phyloP scores from a whole-genome alignment of 1,139 yeast genomes.

The Kluyveromyces sp. region DNA sequence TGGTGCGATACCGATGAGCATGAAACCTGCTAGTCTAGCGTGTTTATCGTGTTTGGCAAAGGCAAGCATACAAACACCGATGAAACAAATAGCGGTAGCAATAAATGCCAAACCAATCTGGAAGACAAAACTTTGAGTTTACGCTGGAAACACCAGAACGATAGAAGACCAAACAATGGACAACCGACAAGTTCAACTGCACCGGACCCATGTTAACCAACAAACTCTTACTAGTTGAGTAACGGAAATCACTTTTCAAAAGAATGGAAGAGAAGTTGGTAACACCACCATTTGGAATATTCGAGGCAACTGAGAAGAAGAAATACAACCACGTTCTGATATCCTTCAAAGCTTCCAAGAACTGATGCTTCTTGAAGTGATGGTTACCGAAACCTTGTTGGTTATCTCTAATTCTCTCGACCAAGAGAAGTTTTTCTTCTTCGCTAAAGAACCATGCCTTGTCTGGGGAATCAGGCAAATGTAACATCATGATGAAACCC shows the following conservation, averaged over 20 bases:
- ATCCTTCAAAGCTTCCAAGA: conserved; percentile 37
- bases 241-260: conserved; percentile 31
- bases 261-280: conserved; percentile 26
- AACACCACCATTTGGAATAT: conserved; percentile 21
- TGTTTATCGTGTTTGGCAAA: conserved; percentile 31
- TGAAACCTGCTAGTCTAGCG: conserved; percentile 38
- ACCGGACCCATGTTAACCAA: conserved; percentile 31
- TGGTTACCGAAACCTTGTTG: conserved; percentile 46
- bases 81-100: conserved; percentile 32
- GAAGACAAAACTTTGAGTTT: conserved; percentile 24
- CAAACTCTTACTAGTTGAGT: conserved; percentile 33
- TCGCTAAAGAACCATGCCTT: conserved; percentile 40
- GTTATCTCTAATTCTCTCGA: conserved; percentile 40
- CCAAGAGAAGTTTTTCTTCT: conserved; percentile 42
- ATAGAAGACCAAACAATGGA: conserved; percentile 26
- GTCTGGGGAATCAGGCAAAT: conserved; percentile 43
- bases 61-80: conserved; percentile 39
- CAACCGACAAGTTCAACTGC: conserved; percentile 35
- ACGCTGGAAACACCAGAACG: conserved; percentile 31
- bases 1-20: conserved; percentile 24
- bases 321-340: conserved; percentile 42
- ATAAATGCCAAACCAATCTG: conserved; percentile 36
- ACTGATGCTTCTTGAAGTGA: conserved; percentile 44
- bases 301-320: conserved; percentile 28
- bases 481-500: conserved; percentile 36